Conservation (phyloP, 129 eudicot genomes). For the Escallonia herrerae region DNA sequence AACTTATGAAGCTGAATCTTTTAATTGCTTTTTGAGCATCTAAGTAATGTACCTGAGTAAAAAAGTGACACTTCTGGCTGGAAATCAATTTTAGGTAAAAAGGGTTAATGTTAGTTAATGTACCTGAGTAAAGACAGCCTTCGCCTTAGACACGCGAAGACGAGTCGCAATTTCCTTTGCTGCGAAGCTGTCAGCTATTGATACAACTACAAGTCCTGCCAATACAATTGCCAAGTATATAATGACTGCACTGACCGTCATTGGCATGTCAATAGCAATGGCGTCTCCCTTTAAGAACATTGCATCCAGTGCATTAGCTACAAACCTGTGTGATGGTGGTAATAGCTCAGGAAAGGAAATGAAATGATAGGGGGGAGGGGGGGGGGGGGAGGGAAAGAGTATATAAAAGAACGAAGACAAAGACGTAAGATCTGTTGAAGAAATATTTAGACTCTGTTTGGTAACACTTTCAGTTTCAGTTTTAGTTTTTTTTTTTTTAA, state of each 20-base stretch:
- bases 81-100: no score
- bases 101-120: not conserved
- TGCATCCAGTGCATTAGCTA: constrained; percentile 68
- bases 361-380: not conserved
- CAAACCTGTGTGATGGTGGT: constrained; percentile 43
- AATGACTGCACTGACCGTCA: constrained; percentile 86
- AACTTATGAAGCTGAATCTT: not conserved
- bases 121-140: constrained; percentile 86
- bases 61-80: not conserved
- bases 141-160: constrained; percentile 65
- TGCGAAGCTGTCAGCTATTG: constrained; percentile 92
- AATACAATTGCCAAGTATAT: constrained; percentile 78
- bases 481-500: no score
- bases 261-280: constrained; percentile 96
- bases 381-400: no score
- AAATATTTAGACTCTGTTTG: no score
- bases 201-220: constrained; percentile 74
- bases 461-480: no score
- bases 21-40: no score
- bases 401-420: no score
- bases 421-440: no score
- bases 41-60: no score
- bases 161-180: constrained; percentile 85
- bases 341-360: not conserved
- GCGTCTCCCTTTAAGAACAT: constrained; percentile 72